Evolutionary conservation across 2,329 filamentous ascomycete species (phyloP), one percentile per base, ranked within the genome.

Genomic region (Lachnellula subtilissima): DNA sequence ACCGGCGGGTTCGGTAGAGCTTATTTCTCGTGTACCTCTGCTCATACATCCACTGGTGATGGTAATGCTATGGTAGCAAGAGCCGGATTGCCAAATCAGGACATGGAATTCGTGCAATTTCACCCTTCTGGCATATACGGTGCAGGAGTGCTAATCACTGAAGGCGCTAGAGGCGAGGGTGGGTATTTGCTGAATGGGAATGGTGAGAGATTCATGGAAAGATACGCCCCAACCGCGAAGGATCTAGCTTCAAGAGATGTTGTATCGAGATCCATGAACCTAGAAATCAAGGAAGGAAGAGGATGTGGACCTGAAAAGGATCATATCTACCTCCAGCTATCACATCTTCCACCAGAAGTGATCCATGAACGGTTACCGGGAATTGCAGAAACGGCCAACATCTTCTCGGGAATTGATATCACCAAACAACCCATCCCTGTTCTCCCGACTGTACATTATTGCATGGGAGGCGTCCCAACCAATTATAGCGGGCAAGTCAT

Each of bases 31-130:
- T 75, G 74, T 48, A 79, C 76, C 7, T 75, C 71, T 40, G 76
- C 76, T 28, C 76, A 78, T 61, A 78, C 76, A 7, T 75, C 73
- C 32, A 79, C 76, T 1, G 76, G 76, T 19, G 76, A 79, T 58
- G 76, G 76, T 17, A 78, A 74, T 52, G 76, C 76, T 9, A 79
- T 79, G 76, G 75, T 73, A 4, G 69, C 76, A 23, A 68, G 76
- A 61, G 76, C 76, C 5, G 76, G 76, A 8, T 65, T 79, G 4
- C 75, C 76, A 1, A 73, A 78, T 46, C 76, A 78, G 60, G 76
- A 78, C 59, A 75, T 78, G 69, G 76, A 79, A 56, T 79, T 79
- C 56, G 75, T 79, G 2, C 76, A 78, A 55, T 79, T 79, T 53
- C 76, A 79, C 59, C 76, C 76, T 1, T 74, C 74, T 37, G 76